Conservation (phyloP, 495 filamentous ascomycete species). For the Neurospora sp. region DNA sequence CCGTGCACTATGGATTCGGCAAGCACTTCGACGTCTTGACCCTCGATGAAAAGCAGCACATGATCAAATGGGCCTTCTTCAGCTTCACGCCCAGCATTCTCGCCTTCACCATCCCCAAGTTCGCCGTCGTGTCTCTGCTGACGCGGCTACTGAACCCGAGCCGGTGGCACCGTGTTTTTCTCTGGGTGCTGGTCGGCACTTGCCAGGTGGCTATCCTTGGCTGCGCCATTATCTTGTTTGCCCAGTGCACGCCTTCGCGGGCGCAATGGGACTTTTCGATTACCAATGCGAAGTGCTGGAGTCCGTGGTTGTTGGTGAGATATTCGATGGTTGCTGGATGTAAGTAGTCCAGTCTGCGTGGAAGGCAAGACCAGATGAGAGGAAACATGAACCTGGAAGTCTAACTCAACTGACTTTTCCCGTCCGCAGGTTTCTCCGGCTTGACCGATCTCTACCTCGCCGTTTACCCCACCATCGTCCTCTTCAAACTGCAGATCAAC, state of each 20-base stretch:
- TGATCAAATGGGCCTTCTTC: slow-evolving; percentile 11
- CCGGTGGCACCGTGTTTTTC: slow-evolving; percentile 3
- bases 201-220: slow-evolving; percentile 15
- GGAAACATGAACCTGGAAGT: too few species aligned
- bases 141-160: slow-evolving; percentile 12
- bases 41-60: not conserved
- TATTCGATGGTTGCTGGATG: slow-evolving; percentile 32
- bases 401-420: not conserved
- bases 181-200: slow-evolving; percentile 17
- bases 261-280: slow-evolving; percentile 9
- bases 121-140: slow-evolving; percentile 17
- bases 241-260: slow-evolving; percentile 13
- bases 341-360: slow-evolving; percentile 12
- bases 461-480: slow-evolving; percentile 33
- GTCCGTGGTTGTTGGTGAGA: slow-evolving; percentile 25
- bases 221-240: slow-evolving; percentile 16
- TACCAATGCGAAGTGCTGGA: slow-evolving; percentile 19
- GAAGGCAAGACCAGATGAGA: not conserved
- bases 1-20: slow-evolving; percentile 10
- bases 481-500: slow-evolving; percentile 34
- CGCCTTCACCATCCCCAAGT: slow-evolving; percentile 18
- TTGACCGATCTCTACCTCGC: slow-evolving; percentile 40
- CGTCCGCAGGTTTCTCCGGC: slow-evolving; percentile 29
- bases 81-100: slow-evolving; percentile 17
- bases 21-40: slow-evolving; percentile 3